phyloP scores from a whole-genome alignment of 371 early-diverging fungal genomes.

The Mortierella polycephala region DNA sequence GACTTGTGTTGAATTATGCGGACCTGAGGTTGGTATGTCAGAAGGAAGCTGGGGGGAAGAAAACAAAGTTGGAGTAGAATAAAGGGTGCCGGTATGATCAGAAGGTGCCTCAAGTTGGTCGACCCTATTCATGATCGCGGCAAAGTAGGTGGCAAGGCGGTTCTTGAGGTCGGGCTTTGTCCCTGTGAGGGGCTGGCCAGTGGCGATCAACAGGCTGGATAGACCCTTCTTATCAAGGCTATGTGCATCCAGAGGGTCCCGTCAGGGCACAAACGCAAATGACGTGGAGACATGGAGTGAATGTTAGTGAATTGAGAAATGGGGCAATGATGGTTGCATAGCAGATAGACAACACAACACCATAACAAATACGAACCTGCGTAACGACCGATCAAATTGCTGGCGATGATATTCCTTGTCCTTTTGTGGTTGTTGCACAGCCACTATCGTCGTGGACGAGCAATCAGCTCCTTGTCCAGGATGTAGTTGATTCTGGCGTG shows the following conservation, averaged over 20 bases:
- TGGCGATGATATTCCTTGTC: background rate
- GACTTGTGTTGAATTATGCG: background rate
- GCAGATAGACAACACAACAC: background rate
- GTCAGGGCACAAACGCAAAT: background rate
- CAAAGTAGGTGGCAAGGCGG: slow-evolving; percentile 19
- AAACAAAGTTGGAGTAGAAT: too few species aligned
- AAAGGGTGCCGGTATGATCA: background rate
- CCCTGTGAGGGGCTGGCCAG: slow-evolving; percentile 31
- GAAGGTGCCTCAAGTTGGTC: slow-evolving; percentile 8
- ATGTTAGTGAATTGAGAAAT: background rate
- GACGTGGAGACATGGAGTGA: background rate
- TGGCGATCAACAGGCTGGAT: slow-evolving; percentile 9
- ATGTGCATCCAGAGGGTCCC: background rate
- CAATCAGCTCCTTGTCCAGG: too few species aligned
- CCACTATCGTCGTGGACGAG: too few species aligned
- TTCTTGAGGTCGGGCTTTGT: slow-evolving; percentile 24
- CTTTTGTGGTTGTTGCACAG: too few species aligned
- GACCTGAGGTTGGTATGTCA: background rate
- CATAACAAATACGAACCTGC: background rate
- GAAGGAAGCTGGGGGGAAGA: too few species aligned
- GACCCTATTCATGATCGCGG: slow-evolving; percentile 14
- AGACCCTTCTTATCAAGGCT: slow-evolving; percentile 25
- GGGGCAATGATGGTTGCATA: background rate
- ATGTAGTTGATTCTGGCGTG: too few species aligned
- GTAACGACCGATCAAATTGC: slow-evolving; percentile 7